Base-by-base conservation (phyloP, 2,329 filamentous ascomycete species). In the Pleomassaria siparia region DNA sequence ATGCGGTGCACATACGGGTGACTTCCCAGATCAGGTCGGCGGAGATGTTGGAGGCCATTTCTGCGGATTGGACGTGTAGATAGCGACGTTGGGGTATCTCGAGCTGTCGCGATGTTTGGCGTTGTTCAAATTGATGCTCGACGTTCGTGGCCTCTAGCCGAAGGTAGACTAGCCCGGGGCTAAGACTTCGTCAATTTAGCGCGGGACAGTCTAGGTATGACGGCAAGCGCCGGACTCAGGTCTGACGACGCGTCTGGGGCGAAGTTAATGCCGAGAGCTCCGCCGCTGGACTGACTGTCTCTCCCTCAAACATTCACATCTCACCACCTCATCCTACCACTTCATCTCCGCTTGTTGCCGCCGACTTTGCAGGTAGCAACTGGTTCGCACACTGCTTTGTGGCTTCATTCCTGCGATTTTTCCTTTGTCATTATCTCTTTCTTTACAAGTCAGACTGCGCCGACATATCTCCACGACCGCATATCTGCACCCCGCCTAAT, bases 1-100 rank as follows among this genome's bases (percentile, higher is more conserved):
- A 11, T 20, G 15, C 15, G 18, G 20, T 16, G n/a, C 47, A 91
- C 91, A 77, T 86, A 96, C 91, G 89, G 82, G 87, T 86, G 76
- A 95, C 80, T 84, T 92, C 87, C 92, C 92, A 97, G 82, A 96
- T 80, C 69, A 96, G 83, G 79, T 96, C 91, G 72, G 86, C 78
- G 75, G 91, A 95, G 72, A 95, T 81, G 37, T 35, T 40, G 81
- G 85, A 75, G 65, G 83, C 79, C 74, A 76, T 80, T 68, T 55
- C 56, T 58, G 60, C 59, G 59, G n/a, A n/a, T n/a, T n/a, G n/a
- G n/a, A 13, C 32, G 43, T 29, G 15, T 20, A 15, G 28, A n/a
- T 24, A 12, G 24, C 37, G 22, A 16, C 25, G 22, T 18, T 40
- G 26, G 21, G 35, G 33, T 12, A 44, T 25, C 18, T 44, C 26